phyloP scores from a whole-genome alignment of 2,329 filamentous ascomycete genomes.

The Rhexocercosporidium sp. region DNA sequence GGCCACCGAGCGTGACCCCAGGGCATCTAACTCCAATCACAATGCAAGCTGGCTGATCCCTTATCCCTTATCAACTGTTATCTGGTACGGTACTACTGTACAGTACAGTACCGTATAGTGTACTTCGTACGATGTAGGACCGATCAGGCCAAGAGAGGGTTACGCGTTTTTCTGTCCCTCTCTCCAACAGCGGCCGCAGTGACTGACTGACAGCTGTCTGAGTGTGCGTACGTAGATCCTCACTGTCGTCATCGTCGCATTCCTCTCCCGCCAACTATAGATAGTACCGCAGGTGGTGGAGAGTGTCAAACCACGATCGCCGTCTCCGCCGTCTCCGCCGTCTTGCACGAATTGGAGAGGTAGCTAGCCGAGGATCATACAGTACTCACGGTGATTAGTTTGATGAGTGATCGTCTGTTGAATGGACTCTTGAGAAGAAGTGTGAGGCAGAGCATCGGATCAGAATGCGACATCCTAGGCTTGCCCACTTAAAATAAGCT shows the following conservation, averaged over 20 bases:
- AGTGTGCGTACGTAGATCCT: background rate
- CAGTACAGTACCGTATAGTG: too few relatives aligned
- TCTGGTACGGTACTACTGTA: background rate
- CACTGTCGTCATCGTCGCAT: background rate
- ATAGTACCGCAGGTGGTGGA: too few relatives aligned
- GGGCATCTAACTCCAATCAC: background rate
- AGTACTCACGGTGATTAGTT: too few relatives aligned
- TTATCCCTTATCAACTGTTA: background rate
- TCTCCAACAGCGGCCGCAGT: background rate
- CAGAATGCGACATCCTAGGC: constrained; percentile 1
- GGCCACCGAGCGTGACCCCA: constrained; percentile 10
- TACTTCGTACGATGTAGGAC: too few relatives aligned
- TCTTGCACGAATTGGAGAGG: too few relatives aligned
- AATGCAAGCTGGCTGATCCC: too few relatives aligned
- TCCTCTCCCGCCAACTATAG: background rate
- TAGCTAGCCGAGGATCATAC: too few relatives aligned
- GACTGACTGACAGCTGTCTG: too few relatives aligned
- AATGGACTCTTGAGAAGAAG: too few relatives aligned
- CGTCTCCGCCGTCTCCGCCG: background rate
- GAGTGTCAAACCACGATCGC: too few relatives aligned
- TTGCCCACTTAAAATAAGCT: constrained; percentile 10
- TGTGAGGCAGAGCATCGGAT: background rate
- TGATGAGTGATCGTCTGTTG: too few relatives aligned
- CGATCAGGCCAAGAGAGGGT: constrained; percentile 4
- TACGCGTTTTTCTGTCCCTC: constrained; percentile 1